phyloP scores from a whole-genome alignment of 805 yeast genomes.

The Barnettozyma siamensis region DNA sequence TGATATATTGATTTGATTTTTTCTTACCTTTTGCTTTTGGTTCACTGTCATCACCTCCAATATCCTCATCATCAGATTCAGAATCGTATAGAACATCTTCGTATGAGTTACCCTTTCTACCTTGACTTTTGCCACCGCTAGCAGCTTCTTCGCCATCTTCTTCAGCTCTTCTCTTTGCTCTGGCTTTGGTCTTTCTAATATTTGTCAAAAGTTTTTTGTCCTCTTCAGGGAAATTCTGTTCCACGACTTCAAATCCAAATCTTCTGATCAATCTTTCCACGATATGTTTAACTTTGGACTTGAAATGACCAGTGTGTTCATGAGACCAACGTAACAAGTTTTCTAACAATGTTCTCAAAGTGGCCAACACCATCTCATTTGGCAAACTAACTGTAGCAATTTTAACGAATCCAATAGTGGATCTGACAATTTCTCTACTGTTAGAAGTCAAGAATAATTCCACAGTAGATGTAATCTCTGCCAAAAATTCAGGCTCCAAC shows the following conservation, averaged over 20 bases:
- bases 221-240: conserved; percentile 80
- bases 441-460: conserved; percentile 87
- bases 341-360: conserved; percentile 58
- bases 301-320: conserved; percentile 94
- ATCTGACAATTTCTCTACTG: conserved; percentile 88
- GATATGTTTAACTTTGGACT: conserved; percentile 86
- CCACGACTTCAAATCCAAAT: conserved; percentile 85
- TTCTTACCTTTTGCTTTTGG: conserved; percentile 22
- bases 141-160: conserved; percentile 30
- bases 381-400: conserved; percentile 82
- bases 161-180: conserved; percentile 70
- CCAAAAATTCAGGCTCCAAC: conserved; percentile 51
- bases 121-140: conserved; percentile 33
- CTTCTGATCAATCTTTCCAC: conserved; percentile 86
- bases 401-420: conserved; percentile 91
- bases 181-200: conserved; percentile 78
- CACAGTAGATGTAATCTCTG: conserved; percentile 79
- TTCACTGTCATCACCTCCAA: conserved; percentile 34
- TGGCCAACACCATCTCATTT: conserved; percentile 62
- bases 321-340: conserved; percentile 89
- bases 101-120: conserved; percentile 75
- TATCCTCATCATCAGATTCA: conserved; percentile 57
- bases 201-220: conserved; percentile 79
- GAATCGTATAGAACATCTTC: conserved; percentile 87
- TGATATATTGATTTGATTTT: conserved; percentile 56